These are phyloP conservation scores for Penicillium hordei DNA, from an alignment of 2,329 filamentous ascomycete genomes.

Conservation along the genomic window DNA sequence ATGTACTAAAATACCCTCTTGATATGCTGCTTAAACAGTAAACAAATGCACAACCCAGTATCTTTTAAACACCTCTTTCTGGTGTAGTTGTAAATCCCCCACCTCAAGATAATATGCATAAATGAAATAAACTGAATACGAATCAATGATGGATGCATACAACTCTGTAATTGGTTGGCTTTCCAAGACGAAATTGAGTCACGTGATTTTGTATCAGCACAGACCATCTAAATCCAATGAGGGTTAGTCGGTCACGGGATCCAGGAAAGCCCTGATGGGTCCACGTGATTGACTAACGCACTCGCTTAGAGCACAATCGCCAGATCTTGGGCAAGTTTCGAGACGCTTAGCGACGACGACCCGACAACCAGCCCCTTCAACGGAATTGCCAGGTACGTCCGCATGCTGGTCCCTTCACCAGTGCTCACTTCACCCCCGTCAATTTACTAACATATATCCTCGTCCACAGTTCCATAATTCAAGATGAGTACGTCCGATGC, in stretches of 20 bases:
- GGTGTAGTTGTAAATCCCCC: not conserved
- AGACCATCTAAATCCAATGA: not conserved
- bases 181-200: not conserved
- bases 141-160: not conserved
- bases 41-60: not conserved
- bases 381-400: constrained; percentile 46
- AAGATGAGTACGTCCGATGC: constrained; percentile 57
- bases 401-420: constrained; percentile 15
- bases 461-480: constrained; percentile 50
- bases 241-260: constrained; percentile 25
- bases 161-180: not conserved
- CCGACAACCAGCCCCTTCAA: constrained; percentile 48
- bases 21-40: constrained; percentile 2
- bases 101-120: not conserved
- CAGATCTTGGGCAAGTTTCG: constrained; percentile 39
- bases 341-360: constrained; percentile 48
- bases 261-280: constrained; percentile 33
- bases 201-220: not conserved
- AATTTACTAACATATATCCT: constrained; percentile 28
- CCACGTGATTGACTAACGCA: constrained; percentile 32
- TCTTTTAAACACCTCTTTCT: not conserved
- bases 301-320: constrained; percentile 43
- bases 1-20: constrained; percentile 26
- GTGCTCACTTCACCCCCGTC: constrained; percentile 4
- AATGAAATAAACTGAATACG: not conserved